Conservation (phyloP, 495 filamentous ascomycete genomes). For the Monascus purpureus region DNA sequence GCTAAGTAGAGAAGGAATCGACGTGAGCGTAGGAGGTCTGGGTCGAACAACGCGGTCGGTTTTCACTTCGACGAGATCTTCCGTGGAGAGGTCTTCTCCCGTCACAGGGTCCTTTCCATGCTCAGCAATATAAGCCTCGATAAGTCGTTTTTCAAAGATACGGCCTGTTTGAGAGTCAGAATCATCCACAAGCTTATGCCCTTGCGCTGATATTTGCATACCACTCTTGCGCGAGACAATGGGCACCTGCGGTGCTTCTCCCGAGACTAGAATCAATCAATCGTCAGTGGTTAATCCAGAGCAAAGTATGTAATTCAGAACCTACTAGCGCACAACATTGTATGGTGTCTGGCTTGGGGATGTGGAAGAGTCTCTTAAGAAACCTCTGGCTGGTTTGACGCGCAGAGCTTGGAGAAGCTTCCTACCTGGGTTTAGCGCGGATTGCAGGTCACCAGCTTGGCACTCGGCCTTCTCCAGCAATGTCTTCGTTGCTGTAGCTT, state of each 20-base stretch:
- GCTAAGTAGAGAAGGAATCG: slow-evolving; percentile 87
- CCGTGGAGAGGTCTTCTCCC: slow-evolving; percentile 69
- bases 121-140: slow-evolving; percentile 89
- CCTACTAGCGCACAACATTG: slow-evolving; percentile 67
- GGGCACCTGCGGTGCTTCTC: slow-evolving; percentile 88
- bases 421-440: slow-evolving; percentile 17
- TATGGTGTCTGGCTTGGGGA: slow-evolving; percentile 17
- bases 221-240: slow-evolving; percentile 91
- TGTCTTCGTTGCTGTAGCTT: background rate
- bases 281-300: slow-evolving; percentile 8
- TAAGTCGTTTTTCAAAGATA: slow-evolving; percentile 86
- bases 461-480: background rate
- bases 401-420: no score
- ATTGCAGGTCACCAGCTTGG: background rate
- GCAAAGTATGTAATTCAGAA: slow-evolving; percentile 4
- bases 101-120: slow-evolving; percentile 90
- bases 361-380: slow-evolving; percentile 11
- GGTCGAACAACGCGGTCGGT: slow-evolving; percentile 69
- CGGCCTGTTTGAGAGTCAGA: slow-evolving; percentile 43
- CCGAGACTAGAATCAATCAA: slow-evolving; percentile 55
- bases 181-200: slow-evolving; percentile 5
- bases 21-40: slow-evolving; percentile 87
- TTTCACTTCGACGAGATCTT: slow-evolving; percentile 82
- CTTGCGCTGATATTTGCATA: slow-evolving; percentile 28
- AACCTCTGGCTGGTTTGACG: slow-evolving; percentile 8